phyloP scores from a whole-genome alignment of 225 moss, liverwort and hornwort genomes.

The Sphagnum tenellum region DNA sequence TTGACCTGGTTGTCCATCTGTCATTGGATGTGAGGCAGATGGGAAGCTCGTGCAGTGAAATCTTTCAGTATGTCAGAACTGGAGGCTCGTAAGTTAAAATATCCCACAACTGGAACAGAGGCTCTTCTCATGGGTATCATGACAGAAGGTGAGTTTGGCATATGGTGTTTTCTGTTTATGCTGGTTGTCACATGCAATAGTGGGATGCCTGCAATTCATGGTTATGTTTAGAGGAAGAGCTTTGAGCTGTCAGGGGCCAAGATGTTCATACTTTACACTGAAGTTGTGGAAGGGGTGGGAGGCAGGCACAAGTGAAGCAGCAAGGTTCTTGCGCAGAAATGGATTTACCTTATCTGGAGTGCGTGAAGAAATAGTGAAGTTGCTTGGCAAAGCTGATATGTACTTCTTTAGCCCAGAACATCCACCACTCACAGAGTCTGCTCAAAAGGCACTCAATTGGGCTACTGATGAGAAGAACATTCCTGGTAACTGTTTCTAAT shows the following conservation, averaged over 20 bases:
- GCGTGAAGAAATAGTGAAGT: constrained; percentile 71
- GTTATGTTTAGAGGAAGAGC: neutral
- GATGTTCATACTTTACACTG: too few relatives aligned
- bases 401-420: constrained; percentile 98
- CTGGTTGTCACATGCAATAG: neutral
- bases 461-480: constrained; percentile 66
- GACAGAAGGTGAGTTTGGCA: constrained; percentile 56
- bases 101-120: constrained; percentile 92
- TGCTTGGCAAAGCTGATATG: constrained; percentile 98
- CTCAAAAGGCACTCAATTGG: constrained; percentile 84
- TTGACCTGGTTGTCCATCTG: too few relatives aligned
- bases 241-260: too few relatives aligned
- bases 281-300: too few relatives aligned
- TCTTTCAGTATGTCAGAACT: constrained; percentile 94
- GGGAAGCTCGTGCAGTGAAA: constrained; percentile 98
- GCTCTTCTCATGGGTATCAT: constrained; percentile 84
- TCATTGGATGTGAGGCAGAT: constrained; percentile 19
- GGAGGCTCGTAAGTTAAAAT: constrained; percentile 97
- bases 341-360: constrained; percentile 81
- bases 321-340: constrained; percentile 65
- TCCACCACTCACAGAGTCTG: constrained; percentile 82
- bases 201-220: neutral
- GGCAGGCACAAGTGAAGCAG: constrained; percentile 88
- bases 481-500: constrained; percentile 36
- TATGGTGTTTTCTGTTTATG: neutral